phyloP scores from a whole-genome alignment of 768 basidiomycete genomes.

The Amanita muscaria region DNA sequence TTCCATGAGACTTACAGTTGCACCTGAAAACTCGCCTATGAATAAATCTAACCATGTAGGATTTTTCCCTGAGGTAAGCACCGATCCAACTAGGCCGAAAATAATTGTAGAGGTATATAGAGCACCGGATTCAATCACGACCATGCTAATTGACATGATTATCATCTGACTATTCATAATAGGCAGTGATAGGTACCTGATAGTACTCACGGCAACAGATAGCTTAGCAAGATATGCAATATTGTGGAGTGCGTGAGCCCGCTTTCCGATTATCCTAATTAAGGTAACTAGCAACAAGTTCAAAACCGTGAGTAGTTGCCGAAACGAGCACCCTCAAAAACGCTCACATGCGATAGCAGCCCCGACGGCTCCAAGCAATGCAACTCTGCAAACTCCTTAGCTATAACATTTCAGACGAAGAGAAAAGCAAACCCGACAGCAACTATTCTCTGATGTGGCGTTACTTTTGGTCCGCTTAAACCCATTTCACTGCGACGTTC shows the following conservation, averaged over 20 bases:
- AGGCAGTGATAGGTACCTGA: slow-evolving; percentile 20
- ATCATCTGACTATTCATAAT: no score
- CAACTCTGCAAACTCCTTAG: slow-evolving; percentile 31
- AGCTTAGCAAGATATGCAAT: slow-evolving; percentile 57
- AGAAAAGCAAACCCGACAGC: slow-evolving; percentile 44
- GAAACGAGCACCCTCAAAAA: background rate
- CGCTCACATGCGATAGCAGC: slow-evolving; percentile 62
- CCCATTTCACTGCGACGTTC: background rate
- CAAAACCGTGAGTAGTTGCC: no score
- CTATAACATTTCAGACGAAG: background rate
- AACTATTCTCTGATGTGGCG: slow-evolving; percentile 33
- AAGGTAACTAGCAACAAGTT: slow-evolving; percentile 21
- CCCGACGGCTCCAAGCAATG: slow-evolving; percentile 55
- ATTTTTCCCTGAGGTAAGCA: no score
- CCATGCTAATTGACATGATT: slow-evolving; percentile 29
- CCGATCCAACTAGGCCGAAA: slow-evolving; percentile 31
- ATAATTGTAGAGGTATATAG: slow-evolving; percentile 42
- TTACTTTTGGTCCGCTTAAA: background rate
- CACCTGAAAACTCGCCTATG: no score
- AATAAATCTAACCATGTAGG: no score
- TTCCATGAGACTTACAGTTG: no score
- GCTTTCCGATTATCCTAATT: slow-evolving; percentile 59
- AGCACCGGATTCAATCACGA: slow-evolving; percentile 29
- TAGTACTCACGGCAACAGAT: slow-evolving; percentile 34
- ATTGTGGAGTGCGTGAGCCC: slow-evolving; percentile 68